Evolutionary conservation across 208 protist genomes (phyloP).

Genomic region (Acanthamoeba lugdunensis): DNA sequence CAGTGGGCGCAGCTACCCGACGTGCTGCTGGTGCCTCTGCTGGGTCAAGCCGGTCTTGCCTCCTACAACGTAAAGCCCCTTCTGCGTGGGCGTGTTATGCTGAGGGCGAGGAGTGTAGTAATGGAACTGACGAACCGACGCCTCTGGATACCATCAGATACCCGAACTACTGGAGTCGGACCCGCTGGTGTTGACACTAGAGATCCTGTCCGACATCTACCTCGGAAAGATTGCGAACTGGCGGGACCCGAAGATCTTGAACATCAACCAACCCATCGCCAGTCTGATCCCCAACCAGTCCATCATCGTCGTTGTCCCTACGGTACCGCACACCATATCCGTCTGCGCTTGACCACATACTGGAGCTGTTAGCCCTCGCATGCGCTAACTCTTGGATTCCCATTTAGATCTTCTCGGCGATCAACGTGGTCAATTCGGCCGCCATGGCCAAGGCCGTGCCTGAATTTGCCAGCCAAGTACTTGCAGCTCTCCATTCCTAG

Average conservation of each 20-base stretch:
- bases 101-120: no score
- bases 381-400: neutral
- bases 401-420: constrained; percentile 4
- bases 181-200: constrained; percentile 6
- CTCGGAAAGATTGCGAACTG: neutral
- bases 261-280: neutral
- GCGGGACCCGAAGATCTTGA: neutral
- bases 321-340: neutral
- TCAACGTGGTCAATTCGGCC: constrained; percentile 8
- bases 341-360: neutral
- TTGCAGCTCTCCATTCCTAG: neutral
- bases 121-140: no score
- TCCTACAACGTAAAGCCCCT: neutral
- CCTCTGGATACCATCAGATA: neutral
- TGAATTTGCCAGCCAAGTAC: neutral
- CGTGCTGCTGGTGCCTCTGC: neutral
- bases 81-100: neutral
- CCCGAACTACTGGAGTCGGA: neutral
- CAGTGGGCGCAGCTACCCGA: neutral
- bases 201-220: neutral
- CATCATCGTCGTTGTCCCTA: constrained; percentile 11
- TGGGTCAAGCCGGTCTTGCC: neutral
- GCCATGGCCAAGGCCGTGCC: neutral
- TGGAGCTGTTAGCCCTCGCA: neutral
- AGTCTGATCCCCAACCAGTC: neutral